Evolutionary conservation across 306 rosid genomes (phyloP).

Genomic region (Dicorynia guianensis): DNA sequence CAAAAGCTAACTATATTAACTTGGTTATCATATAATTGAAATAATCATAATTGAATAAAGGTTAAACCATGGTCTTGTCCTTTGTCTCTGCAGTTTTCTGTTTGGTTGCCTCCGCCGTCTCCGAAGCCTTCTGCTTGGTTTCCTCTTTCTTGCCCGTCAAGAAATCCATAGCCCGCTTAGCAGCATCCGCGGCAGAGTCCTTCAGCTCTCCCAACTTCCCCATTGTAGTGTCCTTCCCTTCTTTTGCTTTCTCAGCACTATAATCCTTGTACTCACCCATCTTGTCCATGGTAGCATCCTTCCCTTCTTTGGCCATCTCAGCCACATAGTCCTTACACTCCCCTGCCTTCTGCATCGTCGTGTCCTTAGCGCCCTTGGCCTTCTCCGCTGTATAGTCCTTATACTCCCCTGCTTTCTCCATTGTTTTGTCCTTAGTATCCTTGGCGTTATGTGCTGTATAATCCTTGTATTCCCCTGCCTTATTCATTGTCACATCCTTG

Average conservation of each 20-base stretch:
- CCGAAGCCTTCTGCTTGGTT: not conserved
- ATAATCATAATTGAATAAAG: not conserved
- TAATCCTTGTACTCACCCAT: constrained; percentile 44
- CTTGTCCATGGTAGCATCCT: constrained; percentile 33
- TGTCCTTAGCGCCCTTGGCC: constrained; percentile 13
- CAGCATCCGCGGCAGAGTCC: constrained; percentile 68
- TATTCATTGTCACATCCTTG: not conserved
- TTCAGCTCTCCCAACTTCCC: constrained; percentile 72
- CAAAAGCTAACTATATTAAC: not conserved
- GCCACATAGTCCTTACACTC: constrained; percentile 30
- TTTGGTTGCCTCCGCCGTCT: constrained; percentile 32
- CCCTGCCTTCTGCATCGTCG: constrained; percentile 8
- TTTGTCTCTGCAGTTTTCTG: constrained; percentile 19
- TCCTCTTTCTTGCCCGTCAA: constrained; percentile 74
- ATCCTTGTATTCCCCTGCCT: not conserved
- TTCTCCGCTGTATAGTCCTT: constrained; percentile 28
- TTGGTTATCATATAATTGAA: not conserved
- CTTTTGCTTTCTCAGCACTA: constrained; percentile 59
- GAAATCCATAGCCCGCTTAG: constrained; percentile 61
- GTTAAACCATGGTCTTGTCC: constrained; percentile 53
- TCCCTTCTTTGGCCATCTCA: constrained; percentile 34
- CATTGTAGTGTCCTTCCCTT: constrained; percentile 59
- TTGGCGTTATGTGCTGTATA: constrained; percentile 25
- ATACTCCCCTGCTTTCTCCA: constrained; percentile 34
- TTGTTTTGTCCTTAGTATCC: constrained; percentile 32